Percentiles rank a stretch among this genome's conserved stretches.
These are phyloP conservation scores for Phytophthora sp. DNA, from an alignment of 352 stramenopile genomes.

Conservation along the genomic window DNA sequence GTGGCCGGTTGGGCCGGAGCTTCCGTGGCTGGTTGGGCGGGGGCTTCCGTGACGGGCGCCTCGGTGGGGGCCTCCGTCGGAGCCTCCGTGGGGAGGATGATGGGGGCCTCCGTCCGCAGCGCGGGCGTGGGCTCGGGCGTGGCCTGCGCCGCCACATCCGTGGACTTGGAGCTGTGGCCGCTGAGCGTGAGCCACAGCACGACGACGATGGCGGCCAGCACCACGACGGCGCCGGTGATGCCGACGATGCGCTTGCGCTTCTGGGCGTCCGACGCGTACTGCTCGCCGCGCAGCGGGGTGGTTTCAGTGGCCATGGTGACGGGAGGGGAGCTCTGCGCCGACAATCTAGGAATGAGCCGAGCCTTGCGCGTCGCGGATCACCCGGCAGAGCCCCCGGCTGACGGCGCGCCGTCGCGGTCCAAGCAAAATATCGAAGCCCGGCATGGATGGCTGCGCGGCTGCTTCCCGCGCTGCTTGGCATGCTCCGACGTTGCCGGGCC, in stretches of 20 bases:
- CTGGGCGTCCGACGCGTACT: constrained; percentile 33
- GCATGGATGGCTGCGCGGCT: background rate
- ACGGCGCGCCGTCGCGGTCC: constrained; percentile 10
- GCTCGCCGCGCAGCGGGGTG: constrained; percentile 31
- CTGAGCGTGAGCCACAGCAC: constrained; percentile 41
- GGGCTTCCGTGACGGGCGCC: background rate
- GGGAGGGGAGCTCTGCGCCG: background rate
- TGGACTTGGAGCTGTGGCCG: constrained; percentile 34
- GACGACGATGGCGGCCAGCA: constrained; percentile 31
- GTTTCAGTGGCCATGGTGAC: constrained; percentile 36
- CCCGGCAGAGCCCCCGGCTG: constrained; percentile 8
- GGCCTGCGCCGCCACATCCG: constrained; percentile 19
- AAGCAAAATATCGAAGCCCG: constrained; percentile 26
- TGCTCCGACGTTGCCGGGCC: background rate
- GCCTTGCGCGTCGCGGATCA: background rate
- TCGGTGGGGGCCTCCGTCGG: background rate
- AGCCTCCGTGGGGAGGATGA: constrained; percentile 1
- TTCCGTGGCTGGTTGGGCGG: background rate
- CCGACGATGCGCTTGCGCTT: constrained; percentile 42
- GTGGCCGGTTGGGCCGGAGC: background rate
- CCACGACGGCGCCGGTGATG: constrained; percentile 37
- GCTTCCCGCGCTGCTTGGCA: background rate
- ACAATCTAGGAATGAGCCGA: constrained; percentile 30
- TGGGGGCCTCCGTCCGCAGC: constrained; percentile 21
- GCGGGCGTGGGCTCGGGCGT: constrained; percentile 29